These are phyloP conservation scores for Verruconis gallopava DNA, from an alignment of 2,329 filamentous ascomycete species.

Conservation along the genomic window DNA sequence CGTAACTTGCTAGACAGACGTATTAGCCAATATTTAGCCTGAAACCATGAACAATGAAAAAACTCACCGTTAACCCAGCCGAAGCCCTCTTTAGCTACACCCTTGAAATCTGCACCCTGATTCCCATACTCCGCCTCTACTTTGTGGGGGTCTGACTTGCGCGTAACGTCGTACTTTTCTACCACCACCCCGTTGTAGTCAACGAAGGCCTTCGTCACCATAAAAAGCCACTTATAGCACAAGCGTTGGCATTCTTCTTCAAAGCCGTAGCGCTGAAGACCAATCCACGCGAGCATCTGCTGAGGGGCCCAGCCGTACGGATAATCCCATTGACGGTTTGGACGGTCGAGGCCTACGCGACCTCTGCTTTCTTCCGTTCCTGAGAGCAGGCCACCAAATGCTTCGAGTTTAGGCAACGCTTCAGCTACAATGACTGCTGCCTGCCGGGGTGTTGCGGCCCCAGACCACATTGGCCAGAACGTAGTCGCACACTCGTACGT, in stretches of 20 bases:
- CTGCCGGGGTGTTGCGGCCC: conserved; percentile 71
- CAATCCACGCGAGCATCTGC: conserved; percentile 96
- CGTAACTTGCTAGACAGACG: conserved; percentile 56
- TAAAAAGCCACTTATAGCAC: conserved; percentile 93
- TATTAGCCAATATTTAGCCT: no score
- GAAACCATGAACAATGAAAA: no score
- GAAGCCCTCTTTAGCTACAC: conserved; percentile 86
- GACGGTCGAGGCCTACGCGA: conserved; percentile 61
- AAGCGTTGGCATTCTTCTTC: conserved; percentile 78
- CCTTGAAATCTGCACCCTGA: conserved; percentile 89
- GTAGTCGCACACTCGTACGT: conserved; percentile 86
- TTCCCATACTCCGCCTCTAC: conserved; percentile 98
- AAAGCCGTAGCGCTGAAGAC: conserved; percentile 82
- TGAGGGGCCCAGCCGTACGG: conserved; percentile 98
- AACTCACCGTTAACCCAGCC: neutral
- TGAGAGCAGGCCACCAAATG: conserved; percentile 72
- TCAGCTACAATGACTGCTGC: conserved; percentile 70
- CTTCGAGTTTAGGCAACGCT: conserved; percentile 79
- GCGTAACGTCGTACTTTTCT: conserved; percentile 96
- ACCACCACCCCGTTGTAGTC: conserved; percentile 98
- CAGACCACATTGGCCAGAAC: conserved; percentile 96
- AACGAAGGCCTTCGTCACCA: conserved; percentile 97
- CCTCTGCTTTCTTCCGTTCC: conserved; percentile 86
- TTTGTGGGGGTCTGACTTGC: conserved; percentile 77
- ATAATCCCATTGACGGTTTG: conserved; percentile 97